Conservation (phyloP, 2,329 filamentous ascomycete genomes). For the Neurospora sp. region DNA sequence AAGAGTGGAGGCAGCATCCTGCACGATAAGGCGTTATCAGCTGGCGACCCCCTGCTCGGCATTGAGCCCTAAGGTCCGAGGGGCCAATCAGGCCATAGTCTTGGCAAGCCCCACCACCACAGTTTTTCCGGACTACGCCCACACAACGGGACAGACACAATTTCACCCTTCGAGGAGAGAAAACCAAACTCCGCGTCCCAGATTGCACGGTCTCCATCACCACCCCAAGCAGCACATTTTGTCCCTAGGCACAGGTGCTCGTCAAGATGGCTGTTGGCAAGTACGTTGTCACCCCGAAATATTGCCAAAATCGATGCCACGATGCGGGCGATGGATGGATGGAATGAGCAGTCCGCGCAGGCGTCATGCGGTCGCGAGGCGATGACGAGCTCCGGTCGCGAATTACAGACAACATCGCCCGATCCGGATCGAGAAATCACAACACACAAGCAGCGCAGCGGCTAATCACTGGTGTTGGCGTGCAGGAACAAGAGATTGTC, state of each 20-base stretch:
- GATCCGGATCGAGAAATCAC: neutral
- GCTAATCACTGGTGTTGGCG: conserved; percentile 16
- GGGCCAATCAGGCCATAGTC: conserved; percentile 11
- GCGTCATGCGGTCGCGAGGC: neutral
- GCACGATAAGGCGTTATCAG: conserved; percentile 5
- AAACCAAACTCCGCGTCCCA: conserved; percentile 23
- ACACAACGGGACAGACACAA: conserved; percentile 20
- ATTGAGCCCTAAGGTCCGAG: conserved; percentile 19
- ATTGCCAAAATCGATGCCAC: conserved; percentile 8
- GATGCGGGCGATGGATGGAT: neutral
- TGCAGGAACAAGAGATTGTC: conserved; percentile 98
- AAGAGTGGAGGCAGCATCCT: neutral
- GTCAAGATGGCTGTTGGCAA: conserved; percentile 54
- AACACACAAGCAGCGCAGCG: conserved; percentile 2
- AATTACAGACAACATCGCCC: neutral
- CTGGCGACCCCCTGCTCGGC: conserved; percentile 5
- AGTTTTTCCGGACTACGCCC: conserved; percentile 22
- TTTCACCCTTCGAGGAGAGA: conserved; percentile 20
- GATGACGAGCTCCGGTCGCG: neutral
- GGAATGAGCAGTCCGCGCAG: neutral
- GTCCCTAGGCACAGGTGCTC: conserved; percentile 37
- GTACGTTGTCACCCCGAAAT: conserved; percentile 28
- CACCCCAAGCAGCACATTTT: conserved; percentile 29
- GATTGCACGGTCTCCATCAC: conserved; percentile 25
- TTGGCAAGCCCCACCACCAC: conserved; percentile 14